Percentiles rank a stretch among this genome's conserved stretches.
These are phyloP conservation scores for Pisolithus thermaeus DNA, from an alignment of 1,284 basidiomycete genomes.

Conservation along the genomic window DNA sequence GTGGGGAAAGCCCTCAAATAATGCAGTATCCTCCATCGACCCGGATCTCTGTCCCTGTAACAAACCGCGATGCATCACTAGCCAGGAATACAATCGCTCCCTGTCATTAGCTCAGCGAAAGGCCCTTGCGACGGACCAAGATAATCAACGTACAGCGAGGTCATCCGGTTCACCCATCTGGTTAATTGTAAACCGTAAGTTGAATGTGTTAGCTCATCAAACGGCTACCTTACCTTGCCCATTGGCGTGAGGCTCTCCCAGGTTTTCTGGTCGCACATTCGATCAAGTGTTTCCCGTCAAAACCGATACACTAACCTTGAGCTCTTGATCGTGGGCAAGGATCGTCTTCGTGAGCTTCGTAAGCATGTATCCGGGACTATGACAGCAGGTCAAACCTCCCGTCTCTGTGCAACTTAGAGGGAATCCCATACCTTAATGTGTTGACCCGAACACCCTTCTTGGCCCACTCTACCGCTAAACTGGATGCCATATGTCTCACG, in stretches of 20 bases:
- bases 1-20: conserved; percentile 36
- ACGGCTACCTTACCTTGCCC: conserved; percentile 53
- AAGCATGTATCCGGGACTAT: conserved; percentile 83
- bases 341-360: conserved; percentile 83
- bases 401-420: neutral
- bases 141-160: conserved; percentile 46
- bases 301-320: conserved; percentile 48
- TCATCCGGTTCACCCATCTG: conserved; percentile 80
- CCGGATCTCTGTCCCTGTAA: conserved; percentile 80
- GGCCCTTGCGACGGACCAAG: neutral
- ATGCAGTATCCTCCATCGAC: conserved; percentile 84
- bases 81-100: conserved; percentile 83
- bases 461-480: conserved; percentile 87
- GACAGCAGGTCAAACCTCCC: conserved; percentile 4
- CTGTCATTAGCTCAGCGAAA: conserved; percentile 28
- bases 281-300: conserved; percentile 4
- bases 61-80: conserved; percentile 80
- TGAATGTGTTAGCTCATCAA: conserved; percentile 2
- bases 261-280: conserved; percentile 49
- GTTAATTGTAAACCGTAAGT: neutral
- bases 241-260: conserved; percentile 92
- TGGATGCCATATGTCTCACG: conserved; percentile 84
- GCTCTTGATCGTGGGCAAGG: conserved; percentile 63
- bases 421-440: conserved; percentile 51
- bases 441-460: conserved; percentile 82